Percentiles rank a stretch among this genome's conserved stretches.
Evolutionary conservation across 1,284 basidiomycete genomes (phyloP).

Genomic region (Chiua sp.): DNA sequence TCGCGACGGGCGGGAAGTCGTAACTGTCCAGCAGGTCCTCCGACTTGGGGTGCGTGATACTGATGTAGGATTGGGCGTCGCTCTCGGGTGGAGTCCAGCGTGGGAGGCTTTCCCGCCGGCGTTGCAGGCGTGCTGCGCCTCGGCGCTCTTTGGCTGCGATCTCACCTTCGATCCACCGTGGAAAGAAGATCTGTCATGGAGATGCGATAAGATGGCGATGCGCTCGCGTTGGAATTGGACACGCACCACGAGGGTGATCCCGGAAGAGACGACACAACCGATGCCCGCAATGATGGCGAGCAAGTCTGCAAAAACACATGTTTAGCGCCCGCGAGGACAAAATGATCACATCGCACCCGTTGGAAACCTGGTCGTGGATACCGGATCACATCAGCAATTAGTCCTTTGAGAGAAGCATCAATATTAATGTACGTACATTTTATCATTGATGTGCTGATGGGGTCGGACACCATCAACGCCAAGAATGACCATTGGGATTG

Average conservation of each 20-base stretch:
- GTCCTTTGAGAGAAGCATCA: not conserved
- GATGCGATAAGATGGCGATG: not conserved
- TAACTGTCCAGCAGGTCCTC: not conserved
- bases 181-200: slow-evolving; percentile 72
- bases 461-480: slow-evolving; percentile 68
- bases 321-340: not conserved
- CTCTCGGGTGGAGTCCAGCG: not conserved
- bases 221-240: not conserved
- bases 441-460: slow-evolving; percentile 68
- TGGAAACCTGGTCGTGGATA: slow-evolving; percentile 32
- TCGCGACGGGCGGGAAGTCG: too few species aligned
- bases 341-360: slow-evolving; percentile 27
- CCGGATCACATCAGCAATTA: not conserved
- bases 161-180: slow-evolving; percentile 70
- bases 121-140: slow-evolving; percentile 39
- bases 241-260: slow-evolving; percentile 73
- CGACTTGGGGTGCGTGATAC: slow-evolving; percentile 12
- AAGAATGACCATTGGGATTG: slow-evolving; percentile 64
- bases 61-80: slow-evolving; percentile 7
- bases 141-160: slow-evolving; percentile 53
- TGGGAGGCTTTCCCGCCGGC: not conserved
- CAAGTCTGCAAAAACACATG: slow-evolving; percentile 47
- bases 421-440: slow-evolving; percentile 41
- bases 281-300: slow-evolving; percentile 62
- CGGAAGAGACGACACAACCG: slow-evolving; percentile 69